A percentile compares a stretch with the other conserved stretches of the same genome.
Evolutionary conservation across 148 eudicot genomes (phyloP).

Genomic region (Pouteria glomerata): DNA sequence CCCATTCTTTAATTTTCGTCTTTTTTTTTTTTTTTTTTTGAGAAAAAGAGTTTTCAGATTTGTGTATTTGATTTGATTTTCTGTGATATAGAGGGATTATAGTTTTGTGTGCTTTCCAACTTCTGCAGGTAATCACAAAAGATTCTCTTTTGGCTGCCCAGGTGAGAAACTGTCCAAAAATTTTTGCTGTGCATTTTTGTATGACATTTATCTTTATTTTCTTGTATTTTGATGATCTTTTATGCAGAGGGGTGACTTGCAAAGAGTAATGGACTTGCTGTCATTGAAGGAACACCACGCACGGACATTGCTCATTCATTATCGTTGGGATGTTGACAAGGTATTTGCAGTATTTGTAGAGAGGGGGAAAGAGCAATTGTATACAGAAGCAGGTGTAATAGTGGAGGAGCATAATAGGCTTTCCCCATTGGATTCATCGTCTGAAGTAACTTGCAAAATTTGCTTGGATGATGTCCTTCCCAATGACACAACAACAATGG

Average conservation of each 20-base stretch:
- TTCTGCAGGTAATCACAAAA: conserved; percentile 55
- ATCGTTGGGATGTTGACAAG: conserved; percentile 71
- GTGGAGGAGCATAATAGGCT: conserved; percentile 19
- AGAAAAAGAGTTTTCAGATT: neutral
- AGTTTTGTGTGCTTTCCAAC: neutral
- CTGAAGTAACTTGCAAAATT: conserved; percentile 35
- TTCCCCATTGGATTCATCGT: conserved; percentile 19
- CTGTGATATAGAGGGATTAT: neutral
- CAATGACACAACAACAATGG: conserved; percentile 52
- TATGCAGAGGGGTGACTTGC: conserved; percentile 62
- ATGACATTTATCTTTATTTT: neutral
- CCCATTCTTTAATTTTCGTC: neutral
- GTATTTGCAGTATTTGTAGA: conserved; percentile 54
- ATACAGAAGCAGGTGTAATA: conserved; percentile 57
- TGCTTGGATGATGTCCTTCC: conserved; percentile 51
- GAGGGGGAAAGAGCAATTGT: conserved; percentile 46
- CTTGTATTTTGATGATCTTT: neutral
- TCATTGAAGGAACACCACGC: conserved; percentile 73
- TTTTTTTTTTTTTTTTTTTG: neutral
- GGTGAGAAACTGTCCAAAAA: conserved; percentile 24
- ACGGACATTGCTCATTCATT: conserved; percentile 69
- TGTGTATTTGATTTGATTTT: neutral
- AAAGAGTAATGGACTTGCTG: conserved; percentile 63
- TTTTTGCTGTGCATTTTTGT: neutral
- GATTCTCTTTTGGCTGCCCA: conserved; percentile 70